Evolutionary conservation across 1,139 yeast species (phyloP).

Genomic region (Hemisphaericaspora lyxosophila): DNA sequence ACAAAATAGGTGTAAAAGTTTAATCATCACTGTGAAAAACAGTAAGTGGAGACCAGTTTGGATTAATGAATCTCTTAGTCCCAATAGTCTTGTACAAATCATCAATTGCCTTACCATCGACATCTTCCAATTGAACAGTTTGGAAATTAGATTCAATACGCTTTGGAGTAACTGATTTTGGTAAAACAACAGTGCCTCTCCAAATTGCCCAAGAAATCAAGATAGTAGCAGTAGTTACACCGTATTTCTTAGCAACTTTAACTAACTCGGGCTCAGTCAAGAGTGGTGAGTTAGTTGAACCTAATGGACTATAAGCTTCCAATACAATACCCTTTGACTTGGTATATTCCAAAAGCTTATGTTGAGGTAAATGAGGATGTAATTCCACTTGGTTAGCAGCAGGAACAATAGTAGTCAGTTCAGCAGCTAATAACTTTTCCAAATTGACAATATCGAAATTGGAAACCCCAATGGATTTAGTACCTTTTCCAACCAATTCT

Average conservation of each 20-base stretch:
- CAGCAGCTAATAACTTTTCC: slow-evolving; percentile 50
- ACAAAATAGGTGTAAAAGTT: no score
- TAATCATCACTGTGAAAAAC: slow-evolving; percentile 16
- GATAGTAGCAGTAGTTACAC: slow-evolving; percentile 58
- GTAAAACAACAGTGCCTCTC: slow-evolving; percentile 69
- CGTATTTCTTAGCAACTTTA: slow-evolving; percentile 55
- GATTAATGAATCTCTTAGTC: slow-evolving; percentile 47
- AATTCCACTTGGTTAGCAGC: slow-evolving; percentile 73
- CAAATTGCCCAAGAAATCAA: slow-evolving; percentile 71
- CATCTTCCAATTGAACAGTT: slow-evolving; percentile 49
- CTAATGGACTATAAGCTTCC: slow-evolving; percentile 83
- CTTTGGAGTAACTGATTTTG: slow-evolving; percentile 63
- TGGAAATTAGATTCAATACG: slow-evolving; percentile 62
- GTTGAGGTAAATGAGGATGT: slow-evolving; percentile 76
- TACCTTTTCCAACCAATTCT: slow-evolving; percentile 50
- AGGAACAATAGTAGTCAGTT: slow-evolving; percentile 54
- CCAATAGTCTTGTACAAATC: slow-evolving; percentile 44
- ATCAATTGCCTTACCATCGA: slow-evolving; percentile 53
- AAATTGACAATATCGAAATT: slow-evolving; percentile 58
- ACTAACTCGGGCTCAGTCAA: slow-evolving; percentile 49
- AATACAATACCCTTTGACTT: slow-evolving; percentile 54
- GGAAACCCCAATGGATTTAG: slow-evolving; percentile 76
- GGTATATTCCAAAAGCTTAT: slow-evolving; percentile 56
- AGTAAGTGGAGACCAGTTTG: slow-evolving; percentile 33
- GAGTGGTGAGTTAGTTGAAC: slow-evolving; percentile 66